Evolutionary conservation across 2,329 filamentous ascomycete genomes (phyloP), one percentile per base, ranked within the genome.

Genomic region (Penicillium sp.): DNA sequence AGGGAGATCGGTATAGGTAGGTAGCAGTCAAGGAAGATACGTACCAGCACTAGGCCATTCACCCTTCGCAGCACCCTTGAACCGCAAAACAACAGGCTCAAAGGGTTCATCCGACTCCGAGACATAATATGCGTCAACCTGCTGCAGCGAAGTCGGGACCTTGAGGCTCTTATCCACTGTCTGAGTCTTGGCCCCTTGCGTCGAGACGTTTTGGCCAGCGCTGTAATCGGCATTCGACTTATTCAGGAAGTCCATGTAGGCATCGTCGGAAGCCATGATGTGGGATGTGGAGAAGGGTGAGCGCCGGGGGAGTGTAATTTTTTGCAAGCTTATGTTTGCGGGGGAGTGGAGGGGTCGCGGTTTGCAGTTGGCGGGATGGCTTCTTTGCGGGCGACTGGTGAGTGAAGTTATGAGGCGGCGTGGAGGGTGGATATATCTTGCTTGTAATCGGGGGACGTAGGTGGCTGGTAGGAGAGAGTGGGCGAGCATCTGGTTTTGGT

Each of bases 61-160:
- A 2, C 72, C 74, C 52, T 62, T 62, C 26, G 57, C 54, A 14
- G 74, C 74, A 1, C 67, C 72, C 35, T 72, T 66, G 73, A 83
- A 91, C 63, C 80, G 81, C 64, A 96, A 72, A 53, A 83, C 85
- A 6, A 96, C 90, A 3, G 87, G 85, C 72, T 90, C 86, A 74
- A 96, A 96, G 4, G 89, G 88, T 80, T 96, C 91, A 72, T 96
- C 92, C 29, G 91, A 86, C 58, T 96, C 93, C 60, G 89, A 95
- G 16, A 85, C 75, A 74, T 95, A 96, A 70, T 88, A 87, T 44
- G 81, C 83, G 56, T 88, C 79, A 50, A 82, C 77, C 50, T 81
- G 78, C 54, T 77, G 74, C 53, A 93, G 80, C 3, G 77, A 75
- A 50, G 78, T 75, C 7, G 92, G 91, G 53, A 92, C 82, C 74